Percentiles rank a stretch among this genome's conserved stretches.
Conservation (phyloP, 352 stramenopile genomes). For the Phytophthora macrochlamydospora region DNA sequence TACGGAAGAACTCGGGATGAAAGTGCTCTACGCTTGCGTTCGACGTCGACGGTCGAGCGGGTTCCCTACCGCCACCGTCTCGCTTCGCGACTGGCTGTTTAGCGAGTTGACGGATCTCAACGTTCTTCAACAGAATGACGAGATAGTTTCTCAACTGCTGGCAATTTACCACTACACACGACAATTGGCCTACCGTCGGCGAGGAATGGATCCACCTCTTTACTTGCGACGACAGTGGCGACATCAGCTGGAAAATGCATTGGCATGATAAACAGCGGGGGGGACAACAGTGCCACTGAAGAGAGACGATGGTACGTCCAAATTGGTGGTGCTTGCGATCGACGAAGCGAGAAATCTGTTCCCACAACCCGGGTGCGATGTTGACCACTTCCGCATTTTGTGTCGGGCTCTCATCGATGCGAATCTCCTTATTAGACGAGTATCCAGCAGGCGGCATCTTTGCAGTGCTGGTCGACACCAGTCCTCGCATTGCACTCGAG, state of each 20-base stretch:
- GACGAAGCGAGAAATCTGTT: slow-evolving; percentile 9
- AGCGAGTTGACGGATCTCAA: background rate
- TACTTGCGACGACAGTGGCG: background rate
- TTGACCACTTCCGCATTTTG: slow-evolving; percentile 2
- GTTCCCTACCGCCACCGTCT: background rate
- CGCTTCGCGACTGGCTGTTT: background rate
- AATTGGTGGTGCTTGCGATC: slow-evolving; percentile 4
- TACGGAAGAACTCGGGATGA: background rate
- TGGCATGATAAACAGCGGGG: background rate
- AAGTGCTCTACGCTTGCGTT: background rate
- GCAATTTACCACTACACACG: background rate
- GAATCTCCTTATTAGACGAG: background rate
- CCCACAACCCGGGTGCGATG: too few species aligned
- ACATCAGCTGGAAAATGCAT: too few species aligned
- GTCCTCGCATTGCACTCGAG: background rate
- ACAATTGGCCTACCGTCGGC: background rate
- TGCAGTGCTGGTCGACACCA: slow-evolving; percentile 13
- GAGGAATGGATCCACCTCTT: background rate
- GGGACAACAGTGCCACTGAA: background rate
- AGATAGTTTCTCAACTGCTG: too few species aligned
- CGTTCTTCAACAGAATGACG: too few species aligned
- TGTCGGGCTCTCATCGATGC: background rate
- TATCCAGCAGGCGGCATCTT: background rate
- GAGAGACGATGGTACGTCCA: background rate
- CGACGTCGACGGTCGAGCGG: background rate